Percentiles rank a stretch among this genome's conserved stretches.
Conservation (phyloP, 768 basidiomycete species). For the Pleurotus tuoliensis region DNA sequence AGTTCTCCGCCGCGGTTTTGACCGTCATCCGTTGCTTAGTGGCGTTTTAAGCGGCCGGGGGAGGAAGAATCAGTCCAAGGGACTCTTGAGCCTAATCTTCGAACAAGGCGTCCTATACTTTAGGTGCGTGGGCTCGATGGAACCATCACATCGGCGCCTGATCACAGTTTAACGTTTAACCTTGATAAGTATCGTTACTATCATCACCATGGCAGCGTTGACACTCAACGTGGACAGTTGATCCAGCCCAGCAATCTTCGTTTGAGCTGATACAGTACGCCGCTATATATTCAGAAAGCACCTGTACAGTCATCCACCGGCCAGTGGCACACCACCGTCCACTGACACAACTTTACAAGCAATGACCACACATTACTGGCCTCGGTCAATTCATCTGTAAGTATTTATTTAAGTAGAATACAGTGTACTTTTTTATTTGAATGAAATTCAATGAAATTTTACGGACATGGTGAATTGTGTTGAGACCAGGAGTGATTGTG, state of each 20-base stretch:
- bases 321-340: no score
- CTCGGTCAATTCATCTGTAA: no score
- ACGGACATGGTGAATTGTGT: no score
- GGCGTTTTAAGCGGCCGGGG: conserved; percentile 15
- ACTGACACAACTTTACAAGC: no score
- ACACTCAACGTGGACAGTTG: conserved; percentile 20
- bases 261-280: neutral
- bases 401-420: no score
- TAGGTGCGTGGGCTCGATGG: neutral
- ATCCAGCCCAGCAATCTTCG: neutral
- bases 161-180: neutral
- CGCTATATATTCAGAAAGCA: neutral
- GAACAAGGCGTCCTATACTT: conserved; percentile 19
- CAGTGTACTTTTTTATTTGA: no score
- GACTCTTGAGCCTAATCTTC: conserved; percentile 19
- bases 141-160: no score
- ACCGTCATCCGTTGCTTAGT: conserved; percentile 20
- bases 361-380: no score
- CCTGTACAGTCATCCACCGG: no score
- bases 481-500: no score
- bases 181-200: conserved; percentile 16
- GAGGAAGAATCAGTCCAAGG: conserved; percentile 13
- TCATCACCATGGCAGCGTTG: conserved; percentile 19
- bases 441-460: no score
- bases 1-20: conserved; percentile 19